A percentile compares a stretch with the other conserved stretches of the same genome.
Evolutionary conservation across 352 stramenopile species (phyloP).

Genomic region (Globisporangium ultimum): DNA sequence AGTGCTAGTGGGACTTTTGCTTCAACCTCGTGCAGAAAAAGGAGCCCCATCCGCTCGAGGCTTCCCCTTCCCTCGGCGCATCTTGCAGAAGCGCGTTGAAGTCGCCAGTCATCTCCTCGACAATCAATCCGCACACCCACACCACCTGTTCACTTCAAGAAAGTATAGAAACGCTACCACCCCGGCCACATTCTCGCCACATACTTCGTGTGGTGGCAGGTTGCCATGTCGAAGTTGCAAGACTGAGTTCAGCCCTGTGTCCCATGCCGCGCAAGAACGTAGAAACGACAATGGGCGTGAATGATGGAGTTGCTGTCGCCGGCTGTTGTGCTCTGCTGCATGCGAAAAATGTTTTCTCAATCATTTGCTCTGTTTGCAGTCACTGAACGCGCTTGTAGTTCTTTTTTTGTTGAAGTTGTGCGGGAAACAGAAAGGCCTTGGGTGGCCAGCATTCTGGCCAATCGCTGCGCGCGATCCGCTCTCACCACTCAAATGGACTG

Average conservation of each 20-base stretch:
- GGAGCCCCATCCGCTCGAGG: background rate
- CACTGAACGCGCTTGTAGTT: background rate
- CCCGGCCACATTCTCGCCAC: background rate
- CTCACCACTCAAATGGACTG: slow-evolving; percentile 15
- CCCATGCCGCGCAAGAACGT: too few species aligned
- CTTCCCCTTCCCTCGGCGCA: slow-evolving; percentile 3
- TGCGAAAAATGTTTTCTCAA: slow-evolving; percentile 14
- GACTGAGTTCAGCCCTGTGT: background rate
- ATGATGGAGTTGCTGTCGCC: background rate
- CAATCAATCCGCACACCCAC: background rate
- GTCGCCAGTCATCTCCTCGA: background rate
- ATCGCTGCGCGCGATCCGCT: slow-evolving; percentile 12
- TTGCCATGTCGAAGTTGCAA: background rate
- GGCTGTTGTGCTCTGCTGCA: background rate
- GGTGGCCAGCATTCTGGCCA: slow-evolving; percentile 19
- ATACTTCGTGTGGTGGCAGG: background rate
- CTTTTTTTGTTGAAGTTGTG: slow-evolving; percentile 72
- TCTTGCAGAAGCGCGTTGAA: slow-evolving; percentile 8
- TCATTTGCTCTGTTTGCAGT: slow-evolving; percentile 37
- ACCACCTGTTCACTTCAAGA: background rate
- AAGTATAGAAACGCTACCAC: background rate
- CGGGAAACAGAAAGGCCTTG: slow-evolving; percentile 26
- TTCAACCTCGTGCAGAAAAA: slow-evolving; percentile 39
- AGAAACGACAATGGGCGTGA: too few species aligned
- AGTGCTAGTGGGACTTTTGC: slow-evolving; percentile 1